Evolutionary conservation across 2,329 filamentous ascomycete species (phyloP).

Genomic region (Aspergillus floridensis): DNA sequence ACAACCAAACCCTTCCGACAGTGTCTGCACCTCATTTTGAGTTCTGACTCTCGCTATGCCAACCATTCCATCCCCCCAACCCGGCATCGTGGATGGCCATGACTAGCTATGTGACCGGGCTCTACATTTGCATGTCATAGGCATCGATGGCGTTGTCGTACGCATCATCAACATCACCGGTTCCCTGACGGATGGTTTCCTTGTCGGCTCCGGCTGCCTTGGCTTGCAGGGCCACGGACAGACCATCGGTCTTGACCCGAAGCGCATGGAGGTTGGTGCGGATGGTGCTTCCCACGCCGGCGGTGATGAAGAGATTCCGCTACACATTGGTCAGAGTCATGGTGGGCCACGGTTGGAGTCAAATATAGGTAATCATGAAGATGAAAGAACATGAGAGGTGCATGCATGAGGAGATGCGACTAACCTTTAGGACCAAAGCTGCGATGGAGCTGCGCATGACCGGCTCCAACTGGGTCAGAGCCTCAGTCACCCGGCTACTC

Average conservation of each 20-base stretch:
- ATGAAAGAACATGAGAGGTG: not conserved
- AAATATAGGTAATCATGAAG: no score
- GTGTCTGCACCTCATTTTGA: not conserved
- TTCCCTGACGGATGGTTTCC: conserved; percentile 4
- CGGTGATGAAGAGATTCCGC: not conserved
- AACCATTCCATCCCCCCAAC: not conserved
- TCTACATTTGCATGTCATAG: not conserved
- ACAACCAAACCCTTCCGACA: not conserved
- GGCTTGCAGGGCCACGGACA: not conserved
- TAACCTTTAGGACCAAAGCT: conserved; percentile 1
- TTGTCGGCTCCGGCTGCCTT: not conserved
- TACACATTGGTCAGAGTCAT: not conserved
- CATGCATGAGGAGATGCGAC: no score
- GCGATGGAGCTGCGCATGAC: conserved; percentile 1
- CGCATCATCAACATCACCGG: conserved; percentile 9
- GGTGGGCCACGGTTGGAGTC: not conserved
- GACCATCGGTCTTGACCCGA: not conserved
- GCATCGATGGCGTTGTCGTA: conserved; percentile 8
- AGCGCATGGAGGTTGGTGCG: not conserved
- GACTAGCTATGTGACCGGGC: not conserved
- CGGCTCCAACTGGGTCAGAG: conserved; percentile 2
- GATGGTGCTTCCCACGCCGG: conserved; percentile 2
- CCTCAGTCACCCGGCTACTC: conserved; percentile 4
- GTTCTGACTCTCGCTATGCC: not conserved
- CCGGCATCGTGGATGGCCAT: not conserved